Evolutionary conservation across 768 basidiomycete genomes (phyloP).

Genomic region (Arthromyces matolae): DNA sequence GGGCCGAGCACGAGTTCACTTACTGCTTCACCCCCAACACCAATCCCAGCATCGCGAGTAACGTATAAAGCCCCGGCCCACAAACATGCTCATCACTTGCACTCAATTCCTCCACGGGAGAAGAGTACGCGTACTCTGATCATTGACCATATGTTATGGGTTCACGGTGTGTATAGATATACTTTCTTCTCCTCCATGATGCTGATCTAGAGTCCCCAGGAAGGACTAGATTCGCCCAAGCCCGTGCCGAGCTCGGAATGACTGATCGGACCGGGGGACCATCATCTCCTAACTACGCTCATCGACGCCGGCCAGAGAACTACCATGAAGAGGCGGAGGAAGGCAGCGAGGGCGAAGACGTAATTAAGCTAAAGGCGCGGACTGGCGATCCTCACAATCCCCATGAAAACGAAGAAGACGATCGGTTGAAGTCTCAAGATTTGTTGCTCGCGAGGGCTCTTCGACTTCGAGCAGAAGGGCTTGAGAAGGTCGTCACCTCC

Average conservation of each 20-base stretch:
- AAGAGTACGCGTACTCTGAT: constrained; percentile 88
- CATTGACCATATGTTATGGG: constrained; percentile 86
- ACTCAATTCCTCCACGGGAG: constrained; percentile 82
- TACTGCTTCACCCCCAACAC: constrained; percentile 7
- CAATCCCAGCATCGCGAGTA: constrained; percentile 16
- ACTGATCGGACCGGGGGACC: constrained; percentile 74
- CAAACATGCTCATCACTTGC: constrained; percentile 84
- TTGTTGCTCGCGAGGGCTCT: constrained; percentile 58
- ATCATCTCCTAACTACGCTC: constrained; percentile 53
- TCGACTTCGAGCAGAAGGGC: constrained; percentile 70
- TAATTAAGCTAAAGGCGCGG: constrained; percentile 47
- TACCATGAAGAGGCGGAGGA: constrained; percentile 73
- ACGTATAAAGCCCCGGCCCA: constrained; percentile 73
- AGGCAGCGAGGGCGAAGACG: constrained; percentile 61
- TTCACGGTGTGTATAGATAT: constrained; percentile 47
- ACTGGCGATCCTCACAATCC: constrained; percentile 41
- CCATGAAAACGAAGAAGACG: constrained; percentile 57
- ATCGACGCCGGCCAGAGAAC: constrained; percentile 68
- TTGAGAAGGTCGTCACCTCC: constrained; percentile 77
- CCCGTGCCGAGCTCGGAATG: constrained; percentile 83
- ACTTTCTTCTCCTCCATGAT: not conserved
- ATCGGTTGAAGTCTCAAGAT: constrained; percentile 54
- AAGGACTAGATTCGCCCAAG: constrained; percentile 77
- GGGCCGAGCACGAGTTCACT: not conserved
- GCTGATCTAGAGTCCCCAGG: constrained; percentile 27